These are phyloP conservation scores for Plenodomus biglobosus DNA, from an alignment of 2,329 filamentous ascomycete genomes.

Conservation along the genomic window DNA sequence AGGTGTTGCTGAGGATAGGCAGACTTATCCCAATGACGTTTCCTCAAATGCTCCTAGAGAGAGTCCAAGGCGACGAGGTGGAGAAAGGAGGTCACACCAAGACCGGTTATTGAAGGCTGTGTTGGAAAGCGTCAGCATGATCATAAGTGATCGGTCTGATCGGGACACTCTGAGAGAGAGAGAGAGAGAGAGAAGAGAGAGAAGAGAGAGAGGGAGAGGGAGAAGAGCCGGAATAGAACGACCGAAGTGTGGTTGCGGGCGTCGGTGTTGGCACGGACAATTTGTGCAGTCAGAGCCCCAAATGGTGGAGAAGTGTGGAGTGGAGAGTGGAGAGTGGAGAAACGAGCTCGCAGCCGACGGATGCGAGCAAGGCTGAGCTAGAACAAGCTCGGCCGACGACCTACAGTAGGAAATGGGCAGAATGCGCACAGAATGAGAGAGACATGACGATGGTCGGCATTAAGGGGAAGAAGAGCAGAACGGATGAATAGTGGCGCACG, in stretches of 20 bases:
- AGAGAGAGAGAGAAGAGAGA: background rate
- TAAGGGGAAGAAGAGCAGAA: conserved; percentile 2
- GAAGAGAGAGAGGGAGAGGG: background rate
- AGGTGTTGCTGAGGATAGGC: conserved; percentile 4
- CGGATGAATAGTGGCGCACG: too few species aligned
- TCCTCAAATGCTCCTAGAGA: conserved; percentile 21
- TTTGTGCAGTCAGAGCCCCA: conserved; percentile 5
- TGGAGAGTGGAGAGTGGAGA: conserved; percentile 5
- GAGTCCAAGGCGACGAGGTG: conserved; percentile 18
- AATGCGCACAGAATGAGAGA: conserved; percentile 4
- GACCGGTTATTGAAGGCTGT: conserved; percentile 24
- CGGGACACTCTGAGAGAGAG: conserved; percentile 2
- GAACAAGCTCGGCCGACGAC: conserved; percentile 9
- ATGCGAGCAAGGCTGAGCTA: conserved; percentile 16
- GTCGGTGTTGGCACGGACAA: conserved; percentile 1
- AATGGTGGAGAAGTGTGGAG: conserved; percentile 7
- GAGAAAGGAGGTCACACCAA: conserved; percentile 21
- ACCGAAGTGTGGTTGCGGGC: conserved; percentile 1
- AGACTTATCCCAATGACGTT: conserved; percentile 25
- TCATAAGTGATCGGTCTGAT: conserved; percentile 22
- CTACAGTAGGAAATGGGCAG: background rate
- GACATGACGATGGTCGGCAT: conserved; percentile 13
- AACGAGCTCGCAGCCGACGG: conserved; percentile 10
- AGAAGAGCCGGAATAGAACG: background rate
- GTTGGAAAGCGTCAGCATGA: conserved; percentile 34